Conservation (phyloP, 2,329 filamentous ascomycete genomes). For the Penicillium sp. region DNA sequence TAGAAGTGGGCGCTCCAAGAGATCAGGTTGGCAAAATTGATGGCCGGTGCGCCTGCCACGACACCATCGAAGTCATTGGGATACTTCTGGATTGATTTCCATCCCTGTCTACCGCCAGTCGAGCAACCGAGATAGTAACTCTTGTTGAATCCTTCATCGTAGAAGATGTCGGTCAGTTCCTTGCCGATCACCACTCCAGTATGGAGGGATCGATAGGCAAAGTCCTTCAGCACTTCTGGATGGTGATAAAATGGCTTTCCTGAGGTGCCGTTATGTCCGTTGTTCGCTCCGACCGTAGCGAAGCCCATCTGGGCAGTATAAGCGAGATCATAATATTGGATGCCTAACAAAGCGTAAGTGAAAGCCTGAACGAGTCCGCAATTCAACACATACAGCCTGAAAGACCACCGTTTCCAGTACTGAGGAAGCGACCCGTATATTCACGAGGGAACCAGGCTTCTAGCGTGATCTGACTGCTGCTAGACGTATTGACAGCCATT, state of each 20-base stretch:
- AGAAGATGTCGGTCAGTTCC: conserved; percentile 42
- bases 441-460: conserved; percentile 51
- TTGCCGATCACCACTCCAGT: conserved; percentile 44
- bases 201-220: conserved; percentile 49
- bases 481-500: conserved; percentile 44
- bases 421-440: conserved; percentile 50
- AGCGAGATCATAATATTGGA: conserved; percentile 47
- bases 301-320: conserved; percentile 48
- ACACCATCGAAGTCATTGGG: conserved; percentile 53
- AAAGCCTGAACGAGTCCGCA: neutral
- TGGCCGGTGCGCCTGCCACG: conserved; percentile 46
- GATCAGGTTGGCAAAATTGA: conserved; percentile 46
- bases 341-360: conserved; percentile 32
- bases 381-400: conserved; percentile 43
- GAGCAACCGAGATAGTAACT: conserved; percentile 53
- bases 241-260: conserved; percentile 51
- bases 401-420: conserved; percentile 52
- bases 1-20: conserved; percentile 48
- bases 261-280: conserved; percentile 51
- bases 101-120: conserved; percentile 51
- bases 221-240: conserved; percentile 49
- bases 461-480: conserved; percentile 47
- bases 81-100: conserved; percentile 48
- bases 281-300: conserved; percentile 51
- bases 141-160: conserved; percentile 42